These are phyloP conservation scores for Kernera saxatilis DNA, from an alignment of 345 rosid genomes.

Conservation along the genomic window DNA sequence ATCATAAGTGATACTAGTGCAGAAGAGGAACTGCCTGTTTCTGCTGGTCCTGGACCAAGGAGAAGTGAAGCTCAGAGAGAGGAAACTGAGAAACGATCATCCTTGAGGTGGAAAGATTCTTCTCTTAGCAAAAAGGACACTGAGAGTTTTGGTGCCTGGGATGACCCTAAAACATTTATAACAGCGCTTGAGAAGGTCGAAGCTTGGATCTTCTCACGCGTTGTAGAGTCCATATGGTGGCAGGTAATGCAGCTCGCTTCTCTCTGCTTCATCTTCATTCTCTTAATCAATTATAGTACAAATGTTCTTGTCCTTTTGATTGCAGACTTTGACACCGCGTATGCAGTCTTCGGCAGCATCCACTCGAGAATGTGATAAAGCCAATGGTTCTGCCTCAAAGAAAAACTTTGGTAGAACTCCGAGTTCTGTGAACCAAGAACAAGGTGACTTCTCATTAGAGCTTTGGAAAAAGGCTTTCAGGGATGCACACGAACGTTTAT, in stretches of 20 bases:
- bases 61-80: conserved; percentile 36
- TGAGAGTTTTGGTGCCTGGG: conserved; percentile 46
- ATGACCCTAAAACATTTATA: conserved; percentile 50
- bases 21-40: conserved; percentile 32
- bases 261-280: not conserved
- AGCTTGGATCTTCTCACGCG: conserved; percentile 89
- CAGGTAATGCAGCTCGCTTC: conserved; percentile 46
- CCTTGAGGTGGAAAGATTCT: conserved; percentile 60
- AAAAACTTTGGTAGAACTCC: conserved; percentile 39
- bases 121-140: conserved; percentile 40
- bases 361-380: conserved; percentile 35
- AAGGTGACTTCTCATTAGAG: conserved; percentile 59
- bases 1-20: conserved; percentile 46
- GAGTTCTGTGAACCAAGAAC: conserved; percentile 50
- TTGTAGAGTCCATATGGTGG: conserved; percentile 95
- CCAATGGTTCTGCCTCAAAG: conserved; percentile 37
- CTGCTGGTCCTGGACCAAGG: conserved; percentile 32
- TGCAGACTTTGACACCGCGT: conserved; percentile 89
- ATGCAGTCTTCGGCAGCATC: conserved; percentile 65
- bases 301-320: conserved; percentile 17
- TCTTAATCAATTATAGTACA: not conserved
- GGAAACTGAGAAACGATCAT: conserved; percentile 34
- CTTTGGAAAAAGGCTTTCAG: conserved; percentile 90
- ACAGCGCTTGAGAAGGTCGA: conserved; percentile 78
- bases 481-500: conserved; percentile 87